A percentile compares a stretch with the other conserved stretches of the same genome.
Conservation (phyloP, 1,284 basidiomycete genomes). For the Neonothopanus nambi region DNA sequence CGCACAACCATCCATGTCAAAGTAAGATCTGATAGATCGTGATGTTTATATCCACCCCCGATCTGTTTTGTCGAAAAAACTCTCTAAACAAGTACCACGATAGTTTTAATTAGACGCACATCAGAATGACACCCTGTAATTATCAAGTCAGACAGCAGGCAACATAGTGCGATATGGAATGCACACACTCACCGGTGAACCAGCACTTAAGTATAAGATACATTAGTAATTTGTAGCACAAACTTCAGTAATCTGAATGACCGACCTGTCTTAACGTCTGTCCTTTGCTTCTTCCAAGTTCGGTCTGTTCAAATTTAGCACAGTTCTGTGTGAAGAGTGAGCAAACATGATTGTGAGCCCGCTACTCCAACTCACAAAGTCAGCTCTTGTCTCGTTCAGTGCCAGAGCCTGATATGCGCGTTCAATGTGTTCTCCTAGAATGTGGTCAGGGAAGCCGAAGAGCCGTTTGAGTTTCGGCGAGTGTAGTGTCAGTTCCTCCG, state of each 20-base stretch:
- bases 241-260: neutral
- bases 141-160: slow-evolving; percentile 21
- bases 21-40: slow-evolving; percentile 67
- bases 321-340: slow-evolving; percentile 42
- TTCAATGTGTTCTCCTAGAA: slow-evolving; percentile 63
- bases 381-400: slow-evolving; percentile 60
- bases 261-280: slow-evolving; percentile 65
- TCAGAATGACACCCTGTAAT: slow-evolving; percentile 56
- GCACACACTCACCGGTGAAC: slow-evolving; percentile 54
- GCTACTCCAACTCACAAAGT: slow-evolving; percentile 52
- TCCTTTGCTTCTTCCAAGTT: slow-evolving; percentile 48
- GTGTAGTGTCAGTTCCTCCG: slow-evolving; percentile 54
- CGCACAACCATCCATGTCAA: slow-evolving; percentile 69
- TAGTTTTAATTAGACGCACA: slow-evolving; percentile 32
- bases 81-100: neutral
- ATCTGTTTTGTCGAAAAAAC: slow-evolving; percentile 44
- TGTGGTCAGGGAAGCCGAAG: slow-evolving; percentile 63
- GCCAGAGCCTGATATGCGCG: slow-evolving; percentile 68
- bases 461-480: slow-evolving; percentile 43
- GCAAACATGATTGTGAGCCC: neutral
- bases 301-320: slow-evolving; percentile 61
- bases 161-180: neutral
- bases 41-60: slow-evolving; percentile 66
- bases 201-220: slow-evolving; percentile 49
- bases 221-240: slow-evolving; percentile 9